Evolutionary conservation across 2,329 filamentous ascomycete genomes (phyloP).

Genomic region (Fusarium luffae): DNA sequence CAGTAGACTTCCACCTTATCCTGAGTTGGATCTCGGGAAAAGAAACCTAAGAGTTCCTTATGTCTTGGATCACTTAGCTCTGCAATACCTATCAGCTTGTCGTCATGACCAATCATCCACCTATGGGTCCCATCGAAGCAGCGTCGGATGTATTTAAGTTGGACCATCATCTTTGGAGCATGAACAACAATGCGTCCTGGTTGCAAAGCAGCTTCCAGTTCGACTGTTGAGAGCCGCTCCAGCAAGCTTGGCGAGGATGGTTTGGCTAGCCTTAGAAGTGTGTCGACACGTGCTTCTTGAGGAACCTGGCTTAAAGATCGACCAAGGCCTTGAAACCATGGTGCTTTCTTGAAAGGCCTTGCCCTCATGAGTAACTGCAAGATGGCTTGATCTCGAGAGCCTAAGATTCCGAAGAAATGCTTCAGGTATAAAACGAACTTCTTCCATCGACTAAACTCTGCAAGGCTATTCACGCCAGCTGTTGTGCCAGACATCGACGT

Average conservation of each 20-base stretch:
- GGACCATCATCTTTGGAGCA: background rate
- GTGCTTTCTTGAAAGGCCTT: background rate
- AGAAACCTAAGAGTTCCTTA: background rate
- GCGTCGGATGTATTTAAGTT: fast-evolving
- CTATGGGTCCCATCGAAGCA: background rate
- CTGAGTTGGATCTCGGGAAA: background rate
- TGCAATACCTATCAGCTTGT: fast-evolving
- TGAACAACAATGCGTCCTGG: background rate
- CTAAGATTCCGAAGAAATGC: no score
- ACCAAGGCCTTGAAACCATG: background rate
- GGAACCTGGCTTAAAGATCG: background rate
- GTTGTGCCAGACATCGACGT: no score
- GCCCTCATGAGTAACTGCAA: background rate
- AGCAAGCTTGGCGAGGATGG: background rate
- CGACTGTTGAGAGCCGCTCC: fast-evolving
- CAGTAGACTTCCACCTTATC: background rate
- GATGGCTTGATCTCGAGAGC: background rate
- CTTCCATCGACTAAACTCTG: background rate
- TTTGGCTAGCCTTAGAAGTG: background rate
- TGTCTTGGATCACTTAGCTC: background rate
- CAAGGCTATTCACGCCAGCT: no score
- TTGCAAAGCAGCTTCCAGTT: background rate
- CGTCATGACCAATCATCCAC: fast-evolving
- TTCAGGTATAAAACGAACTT: background rate
- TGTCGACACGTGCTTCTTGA: background rate